phyloP scores from a whole-genome alignment of 768 basidiomycete species.

The Suillus discolor region DNA sequence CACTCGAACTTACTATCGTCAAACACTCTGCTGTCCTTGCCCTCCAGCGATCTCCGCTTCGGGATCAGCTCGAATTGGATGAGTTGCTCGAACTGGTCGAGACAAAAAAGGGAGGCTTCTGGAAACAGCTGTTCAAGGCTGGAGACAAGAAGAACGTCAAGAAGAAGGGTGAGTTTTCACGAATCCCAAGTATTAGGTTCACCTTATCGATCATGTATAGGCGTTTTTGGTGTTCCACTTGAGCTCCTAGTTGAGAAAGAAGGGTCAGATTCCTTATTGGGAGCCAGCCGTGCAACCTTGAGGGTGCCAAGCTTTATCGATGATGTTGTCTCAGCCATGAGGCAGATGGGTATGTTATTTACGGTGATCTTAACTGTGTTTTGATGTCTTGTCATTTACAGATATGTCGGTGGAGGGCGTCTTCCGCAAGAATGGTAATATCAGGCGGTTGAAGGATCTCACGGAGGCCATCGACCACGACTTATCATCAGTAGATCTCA shows the following conservation, averaged over 20 bases:
- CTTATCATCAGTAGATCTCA: constrained; percentile 85
- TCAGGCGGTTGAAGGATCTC: constrained; percentile 87
- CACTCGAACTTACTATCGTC: constrained; percentile 86
- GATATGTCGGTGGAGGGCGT: constrained; percentile 99
- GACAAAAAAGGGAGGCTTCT: constrained; percentile 90
- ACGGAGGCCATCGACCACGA: constrained; percentile 96
- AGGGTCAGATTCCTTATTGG: constrained; percentile 93
- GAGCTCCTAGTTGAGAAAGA: constrained; percentile 93
- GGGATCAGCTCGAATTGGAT: constrained; percentile 85
- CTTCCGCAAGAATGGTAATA: constrained; percentile 98
- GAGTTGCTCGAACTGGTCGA: constrained; percentile 94
- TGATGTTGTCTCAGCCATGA: constrained; percentile 97
- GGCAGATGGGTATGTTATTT: constrained; percentile 86
- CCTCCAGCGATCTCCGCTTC: constrained; percentile 75
- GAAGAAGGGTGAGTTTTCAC: constrained; percentile 71
- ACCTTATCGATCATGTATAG: constrained; percentile 41
- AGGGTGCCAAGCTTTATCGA: constrained; percentile 97
- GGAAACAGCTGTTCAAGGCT: constrained; percentile 94
- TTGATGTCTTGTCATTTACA: constrained; percentile 33
- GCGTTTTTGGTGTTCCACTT: constrained; percentile 91
- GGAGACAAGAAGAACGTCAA: constrained; percentile 89
- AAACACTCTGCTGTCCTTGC: constrained; percentile 88
- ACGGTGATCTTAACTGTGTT: constrained; percentile 6
- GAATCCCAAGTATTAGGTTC: constrained; percentile 8
- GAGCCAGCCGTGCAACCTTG: constrained; percentile 81